Base-by-base conservation (phyloP, 495 filamentous ascomycete species). In the Neurospora sp. region DNA sequence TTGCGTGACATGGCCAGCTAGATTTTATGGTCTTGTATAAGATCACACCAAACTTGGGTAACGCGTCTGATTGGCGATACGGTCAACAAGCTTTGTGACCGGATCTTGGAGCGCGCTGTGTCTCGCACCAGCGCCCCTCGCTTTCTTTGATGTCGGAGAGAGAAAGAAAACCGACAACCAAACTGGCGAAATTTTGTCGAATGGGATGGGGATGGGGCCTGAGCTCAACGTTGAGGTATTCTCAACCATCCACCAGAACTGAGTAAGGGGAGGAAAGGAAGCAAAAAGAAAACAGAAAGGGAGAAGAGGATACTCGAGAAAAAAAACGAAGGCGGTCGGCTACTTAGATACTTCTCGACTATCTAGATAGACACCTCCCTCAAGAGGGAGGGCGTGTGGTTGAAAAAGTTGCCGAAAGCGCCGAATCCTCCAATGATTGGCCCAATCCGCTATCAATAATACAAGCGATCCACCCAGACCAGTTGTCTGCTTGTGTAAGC, bases 1-100 rank as follows among this genome's bases (percentile, higher is more conserved):
- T 79, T 71, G 69, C 73, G 71, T 75, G 79, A 76, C 78, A 75
- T 81, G 77, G 69, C 39, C 69, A 61, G 16, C 31, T 65, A 65
- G 31, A 65, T 35, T 35, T 65, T 65, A 12, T 65, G 14, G 4
- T 31, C 5, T 14, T 65, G 53, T 65, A 35, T 27, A 7, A 65
- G 53, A 35, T 65, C 53, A 65, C 53, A 35, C 53, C 14, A 59
- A 65, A 31, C 53, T 37, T 65, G 27, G 27, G 27, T 65, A 65
- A 35, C 53, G 53, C 12, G 27, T 14, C 53, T 16, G 53, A 27
- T 65, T 65, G 53, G 22, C 27, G 53, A 65, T 18, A 65, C 53
- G 53, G 53, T 18, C 53, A 65, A 65, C 27, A 65, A 7, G 53
- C 53, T 65, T 65, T 18, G 14, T 65, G 14, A 18, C 53, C 53